Conservation (phyloP, 768 basidiomycete genomes). For the Trametes cubensis region DNA sequence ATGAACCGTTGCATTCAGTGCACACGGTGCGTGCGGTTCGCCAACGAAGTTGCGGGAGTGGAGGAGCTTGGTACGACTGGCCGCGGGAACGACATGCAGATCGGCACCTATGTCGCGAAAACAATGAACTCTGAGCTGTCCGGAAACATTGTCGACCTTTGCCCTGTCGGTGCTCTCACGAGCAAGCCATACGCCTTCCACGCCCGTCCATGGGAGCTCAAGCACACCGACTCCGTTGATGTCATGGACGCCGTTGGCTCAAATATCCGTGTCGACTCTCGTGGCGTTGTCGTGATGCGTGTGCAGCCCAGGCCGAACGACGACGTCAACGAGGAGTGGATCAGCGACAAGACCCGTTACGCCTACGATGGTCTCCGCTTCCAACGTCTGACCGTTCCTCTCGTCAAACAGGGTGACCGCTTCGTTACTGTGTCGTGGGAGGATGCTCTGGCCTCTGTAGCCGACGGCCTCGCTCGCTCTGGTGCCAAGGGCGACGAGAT, state of each 20-base stretch:
- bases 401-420: constrained; percentile 89
- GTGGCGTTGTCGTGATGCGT: constrained; percentile 96
- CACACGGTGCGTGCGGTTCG: constrained; percentile 98
- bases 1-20: constrained; percentile 99
- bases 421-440: constrained; percentile 93
- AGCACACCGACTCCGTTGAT: constrained; percentile 96
- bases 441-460: constrained; percentile 76
- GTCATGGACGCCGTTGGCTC: constrained; percentile 94
- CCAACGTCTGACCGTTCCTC: constrained; percentile 91
- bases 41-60: constrained; percentile 98
- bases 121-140: constrained; percentile 97
- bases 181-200: constrained; percentile 99
- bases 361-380: constrained; percentile 94
- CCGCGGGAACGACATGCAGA: constrained; percentile 97
- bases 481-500: constrained; percentile 92
- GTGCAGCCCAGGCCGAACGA: constrained; percentile 96
- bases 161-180: constrained; percentile 97
- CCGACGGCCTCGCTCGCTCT: constrained; percentile 74
- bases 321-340: constrained; percentile 99
- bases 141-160: constrained; percentile 95
- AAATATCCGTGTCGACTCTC: constrained; percentile 94
- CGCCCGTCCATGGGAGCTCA: constrained; percentile 97
- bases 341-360: constrained; percentile 97
- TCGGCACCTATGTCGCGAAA: constrained; percentile 98
- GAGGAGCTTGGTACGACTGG: constrained; percentile 97